Evolutionary conservation across 345 rosid genomes (phyloP), one percentile per base, ranked within the genome.

Genomic region (Brassica nigra): DNA sequence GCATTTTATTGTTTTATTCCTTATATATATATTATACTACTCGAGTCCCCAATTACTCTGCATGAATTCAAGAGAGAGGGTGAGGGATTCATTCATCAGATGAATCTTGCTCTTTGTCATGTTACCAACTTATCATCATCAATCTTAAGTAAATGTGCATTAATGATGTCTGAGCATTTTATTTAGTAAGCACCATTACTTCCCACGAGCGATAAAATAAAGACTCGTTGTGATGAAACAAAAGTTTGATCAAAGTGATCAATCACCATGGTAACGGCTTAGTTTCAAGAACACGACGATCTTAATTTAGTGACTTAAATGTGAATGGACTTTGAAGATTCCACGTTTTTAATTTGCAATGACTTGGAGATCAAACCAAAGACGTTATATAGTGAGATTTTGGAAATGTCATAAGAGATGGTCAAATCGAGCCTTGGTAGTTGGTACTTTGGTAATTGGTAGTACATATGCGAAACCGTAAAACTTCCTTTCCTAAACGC

Each of bases 161-260:
- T 30, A 20, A 47, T 29, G 18, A 10, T 14, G 29, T 61, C 49
- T 29, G 31, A 31, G 31, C 29, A 20, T 62, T 62, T 44, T 68
- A 29, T 8, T 39, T 39, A n/a, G 16, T 15, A 14, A 72, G 52
- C 42, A 27, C 67, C 55, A 59, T 29, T 58, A 3, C n/a, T 36
- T 34, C 14, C 34, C 18, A 39, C 11, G 55, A n/a, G 18, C 31
- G 28, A n/a, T 47, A 23, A 27, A 42, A 23, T 23, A 23, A 37
- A 37, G 71, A 42, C 2, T 20, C 23, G 4, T 20, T 55, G 52
- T 34, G 37, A 9, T 63, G 63, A 20, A 31, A 61, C 7, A 39
- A 63, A 47, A 74, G 70, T 52, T 74, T 65, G 63, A 49, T 44
- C 14, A 58, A 58, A 58, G 62, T 58, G 30, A 58, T 9, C 49